Base-by-base conservation (phyloP, 306 rosid species). In the Glycyrrhiza uralensis region DNA sequence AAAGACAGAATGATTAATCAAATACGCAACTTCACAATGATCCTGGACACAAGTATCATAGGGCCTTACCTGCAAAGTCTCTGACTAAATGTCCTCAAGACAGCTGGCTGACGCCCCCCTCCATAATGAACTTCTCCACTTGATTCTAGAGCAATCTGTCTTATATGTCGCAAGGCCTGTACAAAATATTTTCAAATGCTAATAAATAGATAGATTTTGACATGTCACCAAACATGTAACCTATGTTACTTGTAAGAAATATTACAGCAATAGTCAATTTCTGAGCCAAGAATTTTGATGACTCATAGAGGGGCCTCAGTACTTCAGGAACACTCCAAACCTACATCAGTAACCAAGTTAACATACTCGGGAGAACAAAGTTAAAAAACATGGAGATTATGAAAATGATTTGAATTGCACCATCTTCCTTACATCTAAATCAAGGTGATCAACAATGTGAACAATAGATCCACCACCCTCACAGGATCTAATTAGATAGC, bases 91-190 rank as follows among this genome's bases (percentile, higher is more conserved):
- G 96, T 92, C 76, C 97, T 83, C 59, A 92, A 72, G 45, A 92
- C 97, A 52, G 96, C 96, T 20, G 97, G 97, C 68, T 92, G 97
- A 51, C 97, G 93, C 33, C 97, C 96, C 9, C 96, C 93, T 41
- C 88, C 83, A 59, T 71, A 77, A 67, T 83, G 93, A 76, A 92
- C 81, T 60, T 92, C 97, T 70, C 97, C 96, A 46, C 74, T 92
- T 20, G 81, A 73, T 80, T 92, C 97, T 80, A 87, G 97, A 7
- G 96, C 93, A 60, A 91, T 89, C 60, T 92, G 97, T 32, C 87
- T 72, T 26, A 89, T 79, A 61, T 92, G 90, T 28, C 89, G 89
- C 85, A 92, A 64, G 69, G 96, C 97, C 97, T 92, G 84, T 6
- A 17, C 33, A 17, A 26, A 7, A 56, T 8, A 26, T 22, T 23